Evolutionary conservation across 2,329 filamentous ascomycete genomes (phyloP).

Genomic region (Aspergillus pseudotamarii): DNA sequence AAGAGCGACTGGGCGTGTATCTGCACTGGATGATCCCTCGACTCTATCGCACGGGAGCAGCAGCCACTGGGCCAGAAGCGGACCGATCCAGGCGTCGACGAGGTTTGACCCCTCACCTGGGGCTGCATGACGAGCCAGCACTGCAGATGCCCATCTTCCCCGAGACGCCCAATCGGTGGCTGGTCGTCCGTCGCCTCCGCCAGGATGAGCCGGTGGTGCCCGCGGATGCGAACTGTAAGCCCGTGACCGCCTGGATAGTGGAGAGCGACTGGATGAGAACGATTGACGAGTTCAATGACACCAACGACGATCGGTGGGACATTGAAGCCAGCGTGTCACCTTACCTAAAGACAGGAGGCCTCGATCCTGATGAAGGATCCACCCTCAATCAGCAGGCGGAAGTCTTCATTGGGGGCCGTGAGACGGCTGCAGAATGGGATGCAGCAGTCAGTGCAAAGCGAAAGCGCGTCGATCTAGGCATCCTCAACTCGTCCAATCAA

Average conservation of each 20-base stretch:
- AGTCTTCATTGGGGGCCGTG: conserved; percentile 46
- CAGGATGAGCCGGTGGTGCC: conserved; percentile 7
- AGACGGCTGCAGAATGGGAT: conserved; percentile 18
- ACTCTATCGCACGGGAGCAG: conserved; percentile 37
- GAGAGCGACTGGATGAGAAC: conserved; percentile 42
- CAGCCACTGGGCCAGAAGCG: background rate
- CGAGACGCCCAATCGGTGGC: conserved; percentile 32
- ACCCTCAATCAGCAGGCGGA: conserved; percentile 41
- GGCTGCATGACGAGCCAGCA: conserved; percentile 23
- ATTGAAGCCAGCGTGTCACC: conserved; percentile 47
- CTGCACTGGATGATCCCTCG: conserved; percentile 48
- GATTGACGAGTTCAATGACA: background rate
- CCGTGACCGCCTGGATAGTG: conserved; percentile 4
- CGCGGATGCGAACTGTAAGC: conserved; percentile 29
- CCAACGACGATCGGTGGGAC: conserved; percentile 27
- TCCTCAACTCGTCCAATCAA: conserved; percentile 33
- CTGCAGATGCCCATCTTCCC: background rate
- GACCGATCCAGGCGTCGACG: background rate
- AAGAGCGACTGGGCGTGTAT: conserved; percentile 45
- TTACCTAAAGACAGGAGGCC: conserved; percentile 16
- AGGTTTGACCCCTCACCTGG: background rate
- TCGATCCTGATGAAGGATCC: background rate
- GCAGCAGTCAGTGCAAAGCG: conserved; percentile 1
- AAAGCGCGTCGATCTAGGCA: background rate
- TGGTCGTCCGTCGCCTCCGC: conserved; percentile 38